These are phyloP conservation scores for Ulota crispa DNA, from an alignment of 225 moss, liverwort and hornwort species.

Conservation along the genomic window DNA sequence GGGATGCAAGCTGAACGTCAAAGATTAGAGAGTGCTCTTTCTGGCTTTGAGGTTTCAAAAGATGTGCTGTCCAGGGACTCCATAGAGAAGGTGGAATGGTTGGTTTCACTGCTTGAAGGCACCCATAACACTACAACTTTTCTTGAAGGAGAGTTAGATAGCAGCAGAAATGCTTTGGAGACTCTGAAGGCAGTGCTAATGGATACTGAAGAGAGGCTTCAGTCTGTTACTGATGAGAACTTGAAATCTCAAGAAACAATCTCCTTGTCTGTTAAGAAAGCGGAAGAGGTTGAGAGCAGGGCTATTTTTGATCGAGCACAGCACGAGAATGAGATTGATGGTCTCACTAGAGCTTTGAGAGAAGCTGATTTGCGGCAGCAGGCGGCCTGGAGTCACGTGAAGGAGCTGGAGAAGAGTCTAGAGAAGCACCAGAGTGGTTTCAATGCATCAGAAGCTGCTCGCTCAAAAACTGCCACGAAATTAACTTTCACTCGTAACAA, in stretches of 20 bases:
- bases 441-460: slow-evolving; percentile 64
- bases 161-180: slow-evolving; percentile 36
- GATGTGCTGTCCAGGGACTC: slow-evolving; percentile 42
- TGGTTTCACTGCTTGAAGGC: slow-evolving; percentile 50
- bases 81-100: slow-evolving; percentile 62
- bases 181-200: slow-evolving; percentile 42
- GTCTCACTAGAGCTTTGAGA: slow-evolving; percentile 36
- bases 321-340: slow-evolving; percentile 58
- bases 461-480: slow-evolving; percentile 66
- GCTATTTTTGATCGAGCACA: slow-evolving; percentile 32
- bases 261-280: slow-evolving; percentile 31
- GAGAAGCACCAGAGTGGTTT: slow-evolving; percentile 55
- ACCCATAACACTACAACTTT: slow-evolving; percentile 33
- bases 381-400: slow-evolving; percentile 39
- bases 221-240: slow-evolving; percentile 34
- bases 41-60: slow-evolving; percentile 29
- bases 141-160: slow-evolving; percentile 52
- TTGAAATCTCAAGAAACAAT: slow-evolving; percentile 32
- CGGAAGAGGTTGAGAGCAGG: slow-evolving; percentile 47
- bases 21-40: slow-evolving; percentile 47
- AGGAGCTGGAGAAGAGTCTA: slow-evolving; percentile 55
- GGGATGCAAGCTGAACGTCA: slow-evolving; percentile 41
- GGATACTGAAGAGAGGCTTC: slow-evolving; percentile 54
- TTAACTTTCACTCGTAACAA: slow-evolving; percentile 71
- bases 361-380: slow-evolving; percentile 53